Base-by-base conservation (phyloP, 1,284 basidiomycete genomes). In the Pterulicium gracile region DNA sequence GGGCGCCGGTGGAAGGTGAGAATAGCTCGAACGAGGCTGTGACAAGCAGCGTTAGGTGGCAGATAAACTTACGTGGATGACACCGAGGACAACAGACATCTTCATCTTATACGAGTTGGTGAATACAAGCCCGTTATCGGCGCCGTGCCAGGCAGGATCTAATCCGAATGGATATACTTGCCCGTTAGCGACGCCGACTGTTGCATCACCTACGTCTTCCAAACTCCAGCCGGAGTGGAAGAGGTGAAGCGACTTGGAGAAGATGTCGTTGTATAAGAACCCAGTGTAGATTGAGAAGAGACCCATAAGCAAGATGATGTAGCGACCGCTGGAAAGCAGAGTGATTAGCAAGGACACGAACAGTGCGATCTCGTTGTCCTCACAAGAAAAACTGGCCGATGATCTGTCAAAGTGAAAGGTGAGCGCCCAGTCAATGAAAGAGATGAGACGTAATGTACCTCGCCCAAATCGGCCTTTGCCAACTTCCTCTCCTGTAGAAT, bases 101-200 rank as follows among this genome's bases (percentile, higher is more conserved):
- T 99, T 98, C 96, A 99, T 99, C 82, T 98, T 99, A 75, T 96
- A 94, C 47, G 94, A 98, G 66, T 98, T 98, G 52, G 88, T 89
- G 64, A 98, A 98, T 47, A 98, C 83, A 49, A 99, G 75, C 1
- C 73, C 73, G 61, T 98, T 99, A 55, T 93, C 89, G 5, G 94
- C 76, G 24, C 85, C 92, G 62, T 97, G 93, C 96, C 96, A 99
- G 47, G 70, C 82, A 41, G 95, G 93, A 63, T 98, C 96, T 54
- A 99, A 65, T 55, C 96, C 96, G 56, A 99, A 92, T 1, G 88
- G 80, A 69, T 99, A 98, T 24, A 79, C 72, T 54, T 75, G 69
- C 2, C 85, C 84, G 49, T 75, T 88, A 18, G 72, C 56, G 3
- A 69, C 58, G 12, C 76, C 89, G 4, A 4, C 65, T 69, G 49